Evolutionary conservation across 2,329 filamentous ascomycete genomes (phyloP).

Genomic region (Penicillium corylophilum): DNA sequence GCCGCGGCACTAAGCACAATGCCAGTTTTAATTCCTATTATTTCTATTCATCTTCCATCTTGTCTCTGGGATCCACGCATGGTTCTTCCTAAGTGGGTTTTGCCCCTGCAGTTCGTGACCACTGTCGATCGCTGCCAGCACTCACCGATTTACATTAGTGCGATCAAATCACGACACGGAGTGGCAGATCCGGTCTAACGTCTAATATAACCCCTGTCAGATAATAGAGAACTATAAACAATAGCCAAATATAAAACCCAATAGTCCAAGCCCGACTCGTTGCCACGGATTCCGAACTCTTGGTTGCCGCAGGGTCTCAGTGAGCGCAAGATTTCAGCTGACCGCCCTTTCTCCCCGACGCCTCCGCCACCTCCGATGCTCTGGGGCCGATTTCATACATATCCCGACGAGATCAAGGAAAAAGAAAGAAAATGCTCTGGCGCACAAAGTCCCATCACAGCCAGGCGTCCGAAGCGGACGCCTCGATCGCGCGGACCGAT

Average conservation of each 20-base stretch:
- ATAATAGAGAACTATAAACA: not conserved
- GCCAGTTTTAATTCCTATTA: not conserved
- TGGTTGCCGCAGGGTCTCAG: not conserved
- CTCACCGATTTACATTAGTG: not conserved
- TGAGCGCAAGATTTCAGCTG: slow-evolving; percentile 5
- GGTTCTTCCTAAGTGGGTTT: not conserved
- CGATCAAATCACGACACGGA: not conserved
- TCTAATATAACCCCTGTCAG: too few species aligned
- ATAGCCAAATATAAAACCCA: not conserved
- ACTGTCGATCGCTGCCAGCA: not conserved
- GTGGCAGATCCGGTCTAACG: not conserved
- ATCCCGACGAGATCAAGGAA: not conserved
- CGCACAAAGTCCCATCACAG: slow-evolving; percentile 30
- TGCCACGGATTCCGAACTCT: not conserved
- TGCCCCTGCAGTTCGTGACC: not conserved
- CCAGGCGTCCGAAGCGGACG: slow-evolving; percentile 28
- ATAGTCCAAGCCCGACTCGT: not conserved
- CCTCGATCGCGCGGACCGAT: slow-evolving; percentile 25
- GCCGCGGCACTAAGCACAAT: not conserved
- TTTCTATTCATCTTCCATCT: not conserved
- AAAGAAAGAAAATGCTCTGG: slow-evolving; percentile 26
- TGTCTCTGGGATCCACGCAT: not conserved
- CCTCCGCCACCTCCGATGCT: slow-evolving; percentile 5
- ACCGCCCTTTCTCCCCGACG: slow-evolving; percentile 8
- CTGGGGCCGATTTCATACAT: not conserved